phyloP scores from a whole-genome alignment of 129 eudicot genomes.

The Artemisia annua region DNA sequence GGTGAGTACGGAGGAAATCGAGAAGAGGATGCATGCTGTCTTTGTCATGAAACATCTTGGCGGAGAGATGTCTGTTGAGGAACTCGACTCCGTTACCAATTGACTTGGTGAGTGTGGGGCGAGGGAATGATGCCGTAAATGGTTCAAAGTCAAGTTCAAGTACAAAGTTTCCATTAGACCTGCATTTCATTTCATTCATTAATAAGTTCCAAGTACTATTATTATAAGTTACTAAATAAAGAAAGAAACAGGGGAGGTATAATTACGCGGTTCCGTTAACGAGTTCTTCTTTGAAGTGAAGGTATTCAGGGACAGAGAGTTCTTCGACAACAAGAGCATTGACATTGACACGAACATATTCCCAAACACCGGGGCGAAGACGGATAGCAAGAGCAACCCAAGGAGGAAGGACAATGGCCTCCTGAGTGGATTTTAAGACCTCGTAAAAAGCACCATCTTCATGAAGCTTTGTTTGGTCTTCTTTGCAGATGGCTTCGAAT shows the following conservation, averaged over 20 bases:
- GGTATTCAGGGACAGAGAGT: slow-evolving; percentile 62
- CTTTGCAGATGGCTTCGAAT: slow-evolving; percentile 59
- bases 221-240: no score
- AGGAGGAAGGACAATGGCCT: slow-evolving; percentile 82
- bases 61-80: slow-evolving; percentile 93
- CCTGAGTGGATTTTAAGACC: slow-evolving; percentile 87
- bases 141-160: slow-evolving; percentile 96
- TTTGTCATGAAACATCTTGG: slow-evolving; percentile 94
- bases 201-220: no score
- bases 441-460: slow-evolving; percentile 73
- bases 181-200: slow-evolving; percentile 16
- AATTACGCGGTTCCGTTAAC: slow-evolving; percentile 32
- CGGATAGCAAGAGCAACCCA: slow-evolving; percentile 93
- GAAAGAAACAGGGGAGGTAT: no score
- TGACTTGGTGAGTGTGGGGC: slow-evolving; percentile 86
- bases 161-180: slow-evolving; percentile 72
- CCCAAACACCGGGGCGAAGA: slow-evolving; percentile 95
- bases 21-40: slow-evolving; percentile 95
- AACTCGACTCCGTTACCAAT: slow-evolving; percentile 98
- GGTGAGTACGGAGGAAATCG: slow-evolving; percentile 74
- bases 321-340: slow-evolving; percentile 66
- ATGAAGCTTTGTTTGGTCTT: slow-evolving; percentile 48
- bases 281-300: slow-evolving; percentile 79
- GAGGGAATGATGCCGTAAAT: slow-evolving; percentile 77
- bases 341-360: slow-evolving; percentile 69